These are phyloP conservation scores for Linnemannia elongata DNA, from an alignment of 192 early-diverging fungal genomes.

Conservation along the genomic window DNA sequence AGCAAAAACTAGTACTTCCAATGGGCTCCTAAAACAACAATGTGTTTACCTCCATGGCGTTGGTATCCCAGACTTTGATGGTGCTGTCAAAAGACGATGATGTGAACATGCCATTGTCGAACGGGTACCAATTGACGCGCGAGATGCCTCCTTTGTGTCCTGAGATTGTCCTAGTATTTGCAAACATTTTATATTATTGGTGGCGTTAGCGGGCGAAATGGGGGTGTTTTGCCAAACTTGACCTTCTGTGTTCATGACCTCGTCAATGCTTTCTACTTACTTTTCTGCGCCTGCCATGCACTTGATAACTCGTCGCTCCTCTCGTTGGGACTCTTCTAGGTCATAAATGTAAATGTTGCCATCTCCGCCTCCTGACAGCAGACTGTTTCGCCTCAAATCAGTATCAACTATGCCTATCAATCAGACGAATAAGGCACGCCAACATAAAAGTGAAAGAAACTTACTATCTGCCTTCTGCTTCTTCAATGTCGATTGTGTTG, in stretches of 20 bases:
- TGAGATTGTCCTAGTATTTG: constrained; percentile 57
- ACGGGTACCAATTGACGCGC: constrained; percentile 83
- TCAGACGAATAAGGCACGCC: background rate
- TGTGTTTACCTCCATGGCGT: constrained; percentile 69
- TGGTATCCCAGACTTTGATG: constrained; percentile 87
- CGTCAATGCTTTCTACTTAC: background rate
- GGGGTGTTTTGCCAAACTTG: background rate
- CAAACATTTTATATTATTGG: constrained; percentile 15
- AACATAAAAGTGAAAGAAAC: background rate
- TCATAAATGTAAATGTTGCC: constrained; percentile 72
- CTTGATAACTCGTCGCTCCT: constrained; percentile 44
- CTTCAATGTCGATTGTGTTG: constrained; percentile 66
- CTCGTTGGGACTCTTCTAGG: constrained; percentile 60
- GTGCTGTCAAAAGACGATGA: constrained; percentile 84
- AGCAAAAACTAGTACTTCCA: background rate
- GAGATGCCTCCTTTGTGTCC: constrained; percentile 80
- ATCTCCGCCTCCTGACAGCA: constrained; percentile 75
- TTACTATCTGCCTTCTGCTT: constrained; percentile 70
- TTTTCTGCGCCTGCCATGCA: constrained; percentile 29
- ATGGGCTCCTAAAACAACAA: background rate
- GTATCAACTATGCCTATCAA: background rate
- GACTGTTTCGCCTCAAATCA: constrained; percentile 33
- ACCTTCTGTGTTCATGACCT: background rate
- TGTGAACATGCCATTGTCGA: constrained; percentile 88
- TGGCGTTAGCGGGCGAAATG: background rate